Evolutionary conservation across 2,329 filamentous ascomycete species (phyloP).

Genomic region (Remersonia thermophila): DNA sequence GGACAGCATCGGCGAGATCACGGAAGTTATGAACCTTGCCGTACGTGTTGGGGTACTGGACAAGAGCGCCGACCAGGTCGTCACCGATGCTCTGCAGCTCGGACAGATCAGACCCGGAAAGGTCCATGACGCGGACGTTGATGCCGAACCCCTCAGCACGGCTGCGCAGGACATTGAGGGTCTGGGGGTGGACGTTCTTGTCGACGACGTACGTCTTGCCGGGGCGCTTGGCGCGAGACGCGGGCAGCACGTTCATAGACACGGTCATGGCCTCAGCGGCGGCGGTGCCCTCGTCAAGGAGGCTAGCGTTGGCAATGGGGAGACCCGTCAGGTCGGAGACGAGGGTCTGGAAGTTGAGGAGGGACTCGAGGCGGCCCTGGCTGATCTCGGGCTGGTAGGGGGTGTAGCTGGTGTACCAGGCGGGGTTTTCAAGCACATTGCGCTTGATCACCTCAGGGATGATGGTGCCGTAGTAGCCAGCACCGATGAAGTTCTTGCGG

Average conservation of each 20-base stretch:
- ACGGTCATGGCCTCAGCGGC: conserved; percentile 94
- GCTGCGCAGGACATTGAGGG: conserved; percentile 68
- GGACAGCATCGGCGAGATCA: conserved; percentile 60
- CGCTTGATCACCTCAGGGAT: conserved; percentile 84
- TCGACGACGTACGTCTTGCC: conserved; percentile 80
- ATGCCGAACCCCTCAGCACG: conserved; percentile 89
- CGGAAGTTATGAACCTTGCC: conserved; percentile 69
- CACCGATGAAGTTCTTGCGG: conserved; percentile 62
- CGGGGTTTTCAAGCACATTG: conserved; percentile 84
- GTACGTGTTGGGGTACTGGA: conserved; percentile 89
- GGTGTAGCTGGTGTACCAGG: conserved; percentile 97
- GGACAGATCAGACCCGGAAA: conserved; percentile 46
- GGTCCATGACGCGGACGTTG: conserved; percentile 59
- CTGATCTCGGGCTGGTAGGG: conserved; percentile 97
- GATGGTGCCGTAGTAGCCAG: conserved; percentile 78
- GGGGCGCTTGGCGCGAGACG: conserved; percentile 57
- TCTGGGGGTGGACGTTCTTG: conserved; percentile 71
- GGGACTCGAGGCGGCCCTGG: conserved; percentile 80
- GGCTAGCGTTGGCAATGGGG: conserved; percentile 78
- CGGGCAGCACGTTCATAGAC: conserved; percentile 63
- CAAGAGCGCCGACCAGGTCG: conserved; percentile 75
- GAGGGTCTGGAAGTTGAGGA: conserved; percentile 93
- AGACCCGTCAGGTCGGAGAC: conserved; percentile 79
- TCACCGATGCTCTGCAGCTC: conserved; percentile 63
- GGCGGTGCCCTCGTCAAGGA: conserved; percentile 83